Conservation (phyloP, 352 stramenopile genomes). For the Globisporangium echinulatum region DNA sequence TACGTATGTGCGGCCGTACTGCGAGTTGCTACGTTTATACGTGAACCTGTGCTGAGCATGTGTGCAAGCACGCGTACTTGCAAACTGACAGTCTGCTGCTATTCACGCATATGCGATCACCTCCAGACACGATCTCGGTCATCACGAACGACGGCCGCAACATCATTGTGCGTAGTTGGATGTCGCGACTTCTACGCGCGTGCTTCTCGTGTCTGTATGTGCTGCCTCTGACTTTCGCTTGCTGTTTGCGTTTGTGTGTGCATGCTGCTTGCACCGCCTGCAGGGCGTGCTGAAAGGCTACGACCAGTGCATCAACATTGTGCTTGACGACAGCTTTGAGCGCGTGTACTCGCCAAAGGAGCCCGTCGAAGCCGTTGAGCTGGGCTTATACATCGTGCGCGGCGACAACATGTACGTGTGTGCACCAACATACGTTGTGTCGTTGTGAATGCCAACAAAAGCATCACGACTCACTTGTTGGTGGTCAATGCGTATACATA, state of each 20-base stretch:
- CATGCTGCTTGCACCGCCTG: neutral
- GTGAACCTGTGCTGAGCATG: neutral
- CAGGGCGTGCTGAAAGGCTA: conserved; percentile 88
- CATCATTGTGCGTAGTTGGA: conserved; percentile 72
- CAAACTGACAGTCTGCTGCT: neutral
- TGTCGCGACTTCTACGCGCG: too few relatives aligned
- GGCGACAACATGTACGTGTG: conserved; percentile 89
- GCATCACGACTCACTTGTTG: neutral
- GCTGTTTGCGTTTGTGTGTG: conserved; percentile 1
- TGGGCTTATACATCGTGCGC: conserved; percentile 92
- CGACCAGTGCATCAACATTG: conserved; percentile 92
- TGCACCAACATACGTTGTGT: neutral
- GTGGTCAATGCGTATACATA: neutral
- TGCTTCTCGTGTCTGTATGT: neutral
- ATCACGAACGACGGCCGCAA: conserved; percentile 94
- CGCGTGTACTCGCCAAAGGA: conserved; percentile 89
- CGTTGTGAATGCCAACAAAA: neutral
- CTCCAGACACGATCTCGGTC: conserved; percentile 85
- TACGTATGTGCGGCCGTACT: neutral
- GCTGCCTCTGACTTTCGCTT: neutral
- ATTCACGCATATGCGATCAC: neutral
- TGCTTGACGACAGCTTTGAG: conserved; percentile 92
- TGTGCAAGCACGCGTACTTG: neutral
- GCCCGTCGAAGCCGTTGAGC: conserved; percentile 84
- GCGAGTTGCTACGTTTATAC: neutral